Evolutionary conservation across 345 rosid species (phyloP), one percentile per base, ranked within the genome.

Genomic region (Turritis glabra): DNA sequence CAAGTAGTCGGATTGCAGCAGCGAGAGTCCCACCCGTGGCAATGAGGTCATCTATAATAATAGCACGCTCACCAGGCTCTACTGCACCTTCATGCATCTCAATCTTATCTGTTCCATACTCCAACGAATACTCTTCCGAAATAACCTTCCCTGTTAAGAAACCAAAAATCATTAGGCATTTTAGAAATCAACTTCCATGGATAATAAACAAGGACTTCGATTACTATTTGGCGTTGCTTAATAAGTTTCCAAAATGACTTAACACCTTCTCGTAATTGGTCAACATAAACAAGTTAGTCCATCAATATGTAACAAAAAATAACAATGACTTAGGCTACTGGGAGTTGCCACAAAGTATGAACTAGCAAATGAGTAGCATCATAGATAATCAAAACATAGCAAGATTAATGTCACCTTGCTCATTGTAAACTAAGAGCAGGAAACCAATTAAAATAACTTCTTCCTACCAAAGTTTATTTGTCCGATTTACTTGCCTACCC

Each of bases 41-140:
- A 80, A 95, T 83, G 51, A 95, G 98, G 76, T 95, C 99, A 64
- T 95, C 99, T 4, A 92, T 81, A 13, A 95, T 82, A 79, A 95
- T 78, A 53, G 92, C 98, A 53, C 85, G 90, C 54, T 95, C 99
- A 62, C 98, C 98, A 5, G 82, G 85, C 82, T 92, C 82, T 37
- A 95, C 97, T 4, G 97, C 99, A 73, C 98, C 99, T 17, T 86
- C 98, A 83, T 95, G 98, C 99, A 95, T 95, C 85, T 92, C 99
- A 54, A 95, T 92, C 64, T 9, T 84, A 71, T 95, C 98, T 64
- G 84, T 95, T 81, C 99, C 99, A 83, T 95, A 95, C 84, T 95
- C 99, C 86, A 95, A 81, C 1, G 96, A 82, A 71, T 92, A 92
- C 82, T 95, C 98, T 79, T 92, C 97, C 0, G 97, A 86, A 44